Evolutionary conservation across 176 grass and related monocot genomes (phyloP).

Genomic region (Rhynchospora breviuscula): DNA sequence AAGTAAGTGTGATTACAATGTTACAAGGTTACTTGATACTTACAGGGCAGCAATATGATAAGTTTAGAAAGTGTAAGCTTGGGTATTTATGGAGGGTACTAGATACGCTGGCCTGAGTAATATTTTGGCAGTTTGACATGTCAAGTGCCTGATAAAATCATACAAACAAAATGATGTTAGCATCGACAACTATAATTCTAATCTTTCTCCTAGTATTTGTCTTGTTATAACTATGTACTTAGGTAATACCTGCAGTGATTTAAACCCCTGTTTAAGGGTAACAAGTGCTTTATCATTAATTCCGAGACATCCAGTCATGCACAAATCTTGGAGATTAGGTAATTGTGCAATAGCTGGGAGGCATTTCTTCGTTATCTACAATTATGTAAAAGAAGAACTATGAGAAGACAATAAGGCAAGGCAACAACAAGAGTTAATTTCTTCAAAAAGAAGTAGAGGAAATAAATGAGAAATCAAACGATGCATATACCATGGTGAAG

Average conservation of each 20-base stretch:
- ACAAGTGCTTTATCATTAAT: conserved; percentile 55
- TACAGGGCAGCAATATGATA: conserved; percentile 65
- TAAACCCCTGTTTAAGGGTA: conserved; percentile 46
- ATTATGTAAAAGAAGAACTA: background rate
- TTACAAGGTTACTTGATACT: conserved; percentile 37
- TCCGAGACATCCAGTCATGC: conserved; percentile 47
- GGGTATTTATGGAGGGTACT: conserved; percentile 33
- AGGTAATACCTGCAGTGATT: conserved; percentile 57
- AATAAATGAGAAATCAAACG: conserved; percentile 13
- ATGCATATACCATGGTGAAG: conserved; percentile 63
- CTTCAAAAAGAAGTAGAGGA: conserved; percentile 5
- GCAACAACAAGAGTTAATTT: background rate
- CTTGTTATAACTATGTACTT: background rate
- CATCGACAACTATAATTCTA: background rate
- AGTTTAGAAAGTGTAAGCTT: conserved; percentile 47
- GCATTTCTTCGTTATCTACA: conserved; percentile 61
- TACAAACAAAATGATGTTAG: conserved; percentile 11
- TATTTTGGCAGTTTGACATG: conserved; percentile 60
- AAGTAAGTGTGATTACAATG: background rate
- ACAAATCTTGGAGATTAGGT: conserved; percentile 51
- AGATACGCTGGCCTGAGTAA: conserved; percentile 47
- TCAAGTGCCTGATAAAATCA: conserved; percentile 54
- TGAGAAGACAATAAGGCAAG: background rate
- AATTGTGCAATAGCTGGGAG: conserved; percentile 55
- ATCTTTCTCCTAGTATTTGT: background rate